Base-by-base conservation (phyloP, 1,284 basidiomycete species). In the Vanrija pseudolonga region DNA sequence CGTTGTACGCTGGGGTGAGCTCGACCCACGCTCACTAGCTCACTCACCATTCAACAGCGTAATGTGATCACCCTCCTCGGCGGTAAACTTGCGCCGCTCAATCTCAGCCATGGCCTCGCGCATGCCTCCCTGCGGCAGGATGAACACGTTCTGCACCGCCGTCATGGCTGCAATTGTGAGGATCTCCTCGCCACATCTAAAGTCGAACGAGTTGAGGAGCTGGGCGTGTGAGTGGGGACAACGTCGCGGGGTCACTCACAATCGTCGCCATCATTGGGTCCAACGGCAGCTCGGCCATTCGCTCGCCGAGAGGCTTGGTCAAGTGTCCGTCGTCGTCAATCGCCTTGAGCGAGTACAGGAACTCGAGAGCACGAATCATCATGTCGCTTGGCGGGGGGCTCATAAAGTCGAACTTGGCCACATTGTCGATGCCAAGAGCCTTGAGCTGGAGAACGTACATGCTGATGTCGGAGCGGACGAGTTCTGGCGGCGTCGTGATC, bases 131-230 rank as follows among this genome's bases (percentile, higher is more conserved):
- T 92, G 89, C 7, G 88, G 86, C 50, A 90, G 87, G 36, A 93
- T 74, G 72, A 97, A 97, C 3, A 87, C 85, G 69, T 95, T 90
- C 87, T 93, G 57, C 11, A 96, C 83, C 4, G 89, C 83, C 9
- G 88, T 89, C 91, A 98, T 98, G 0, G 95, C 92, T 1, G 93
- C 88, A 56, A 99, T 96, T 0, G 90, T 91, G 50, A 99, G 77
- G 43, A 96, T 89, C 71, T 98, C 95, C 67, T 94, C 87, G 3
- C 91, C 89, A 65, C 95, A 99, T 59, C 82, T 81, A 66, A 86
- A 88, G 12, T 88, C 85, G 63, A 86, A 84, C 4, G 92, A 94
- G 56, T 81, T 84, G 64, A 97, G 88, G 6, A 98, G 73, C 93
- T 96, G 61, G 0, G 37, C 17, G 24, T 23, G 37, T 45, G 36